Conservation (phyloP, 257 asterid species). For the Hygrophila difformis region DNA sequence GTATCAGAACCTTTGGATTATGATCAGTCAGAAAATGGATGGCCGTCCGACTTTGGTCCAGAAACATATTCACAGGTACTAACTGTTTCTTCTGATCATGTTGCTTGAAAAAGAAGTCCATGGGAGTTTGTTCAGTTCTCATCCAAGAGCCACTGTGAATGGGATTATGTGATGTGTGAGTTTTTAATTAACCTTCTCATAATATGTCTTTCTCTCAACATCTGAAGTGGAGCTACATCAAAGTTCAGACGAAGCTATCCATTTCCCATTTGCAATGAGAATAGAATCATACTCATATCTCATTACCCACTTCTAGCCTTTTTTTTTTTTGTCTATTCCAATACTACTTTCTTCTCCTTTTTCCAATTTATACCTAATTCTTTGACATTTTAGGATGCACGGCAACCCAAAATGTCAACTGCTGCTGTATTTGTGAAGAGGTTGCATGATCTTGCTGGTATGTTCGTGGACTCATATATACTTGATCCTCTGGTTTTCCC, state of each 20-base stretch:
- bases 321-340: conserved; percentile 1
- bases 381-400: conserved; percentile 50
- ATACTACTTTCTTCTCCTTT: background rate
- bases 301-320: background rate
- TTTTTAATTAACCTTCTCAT: conserved; percentile 1
- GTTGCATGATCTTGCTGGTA: conserved; percentile 93
- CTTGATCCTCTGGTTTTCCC: conserved; percentile 1
- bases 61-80: conserved; percentile 69
- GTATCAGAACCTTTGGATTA: conserved; percentile 82
- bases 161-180: conserved; percentile 6
- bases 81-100: conserved; percentile 9
- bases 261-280: no score
- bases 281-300: no score
- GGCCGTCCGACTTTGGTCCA: conserved; percentile 69
- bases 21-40: conserved; percentile 66
- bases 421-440: conserved; percentile 92
- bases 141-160: conserved; percentile 11
- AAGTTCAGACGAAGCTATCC: no score
- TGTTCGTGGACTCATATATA: background rate
- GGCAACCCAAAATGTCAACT: conserved; percentile 73
- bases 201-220: background rate
- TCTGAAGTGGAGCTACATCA: background rate
- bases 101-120: conserved; percentile 7
- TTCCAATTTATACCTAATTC: conserved; percentile 11
- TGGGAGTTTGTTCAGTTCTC: conserved; percentile 11